phyloP scores from a whole-genome alignment of 2,329 filamentous ascomycete species.

The Macroventuria anomochaeta region DNA sequence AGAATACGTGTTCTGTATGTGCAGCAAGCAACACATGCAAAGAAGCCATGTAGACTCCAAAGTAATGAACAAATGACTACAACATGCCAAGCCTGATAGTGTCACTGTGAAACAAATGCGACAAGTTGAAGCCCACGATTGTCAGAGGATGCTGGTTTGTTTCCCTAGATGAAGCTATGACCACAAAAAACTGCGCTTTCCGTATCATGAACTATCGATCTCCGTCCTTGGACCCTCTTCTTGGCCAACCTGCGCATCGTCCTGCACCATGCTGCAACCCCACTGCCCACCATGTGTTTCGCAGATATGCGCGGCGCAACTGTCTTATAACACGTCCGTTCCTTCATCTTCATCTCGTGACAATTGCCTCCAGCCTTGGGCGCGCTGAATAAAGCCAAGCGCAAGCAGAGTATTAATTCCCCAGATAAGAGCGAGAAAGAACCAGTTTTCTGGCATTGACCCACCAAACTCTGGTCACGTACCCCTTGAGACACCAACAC shows the following conservation, averaged over 20 bases:
- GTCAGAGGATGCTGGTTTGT: slow-evolving; percentile 3
- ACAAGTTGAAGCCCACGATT: slow-evolving; percentile 17
- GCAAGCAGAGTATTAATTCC: neutral
- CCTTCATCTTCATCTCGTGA: neutral
- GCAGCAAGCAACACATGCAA: neutral
- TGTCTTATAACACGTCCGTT: slow-evolving; percentile 4
- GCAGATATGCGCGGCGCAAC: slow-evolving; percentile 1
- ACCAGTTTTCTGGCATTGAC: neutral
- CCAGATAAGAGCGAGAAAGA: slow-evolving; percentile 13
- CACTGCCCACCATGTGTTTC: slow-evolving; percentile 20
- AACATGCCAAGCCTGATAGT: slow-evolving; percentile 9
- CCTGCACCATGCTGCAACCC: slow-evolving; percentile 20
- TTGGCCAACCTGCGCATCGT: slow-evolving; percentile 28
- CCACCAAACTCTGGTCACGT: neutral
- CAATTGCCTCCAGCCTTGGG: neutral
- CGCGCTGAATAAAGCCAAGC: slow-evolving; percentile 1
- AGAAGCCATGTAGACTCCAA: neutral
- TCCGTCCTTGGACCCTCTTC: slow-evolving; percentile 23
- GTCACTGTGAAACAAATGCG: slow-evolving; percentile 15
- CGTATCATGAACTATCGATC: slow-evolving; percentile 26
- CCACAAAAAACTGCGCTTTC: slow-evolving; percentile 16
- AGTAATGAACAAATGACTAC: neutral
- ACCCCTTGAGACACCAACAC: neutral
- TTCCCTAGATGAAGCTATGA: slow-evolving; percentile 26
- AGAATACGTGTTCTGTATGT: neutral